Evolutionary conservation across 495 filamentous ascomycete genomes (phyloP).

Genomic region (Lasiosphaeria miniovina): DNA sequence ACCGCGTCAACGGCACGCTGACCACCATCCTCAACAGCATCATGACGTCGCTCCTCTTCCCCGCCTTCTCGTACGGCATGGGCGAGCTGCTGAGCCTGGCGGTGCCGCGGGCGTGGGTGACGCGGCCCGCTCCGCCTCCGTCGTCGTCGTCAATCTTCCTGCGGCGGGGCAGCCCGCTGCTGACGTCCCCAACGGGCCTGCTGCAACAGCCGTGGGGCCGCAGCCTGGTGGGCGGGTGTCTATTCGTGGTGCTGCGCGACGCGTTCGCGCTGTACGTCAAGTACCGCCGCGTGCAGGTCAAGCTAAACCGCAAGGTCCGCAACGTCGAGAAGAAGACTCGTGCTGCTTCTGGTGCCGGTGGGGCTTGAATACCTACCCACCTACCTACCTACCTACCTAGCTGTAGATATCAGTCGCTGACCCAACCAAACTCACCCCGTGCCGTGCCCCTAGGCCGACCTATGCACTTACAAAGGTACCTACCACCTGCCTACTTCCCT

Average conservation of each 20-base stretch:
- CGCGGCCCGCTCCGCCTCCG: conserved; percentile 27
- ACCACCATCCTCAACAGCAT: conserved; percentile 32
- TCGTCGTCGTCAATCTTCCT: background rate
- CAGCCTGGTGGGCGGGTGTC: conserved; percentile 74
- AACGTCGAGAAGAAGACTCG: conserved; percentile 42
- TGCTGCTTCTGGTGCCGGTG: too few species aligned
- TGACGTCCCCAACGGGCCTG: conserved; percentile 47
- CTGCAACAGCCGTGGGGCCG: conserved; percentile 75
- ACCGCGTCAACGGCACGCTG: conserved; percentile 18
- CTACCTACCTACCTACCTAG: too few species aligned
- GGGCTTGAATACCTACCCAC: too few species aligned
- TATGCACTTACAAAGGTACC: too few species aligned
- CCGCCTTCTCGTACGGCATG: conserved; percentile 49
- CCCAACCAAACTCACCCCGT: background rate
- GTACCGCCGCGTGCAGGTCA: conserved; percentile 68
- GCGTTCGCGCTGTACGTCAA: conserved; percentile 70
- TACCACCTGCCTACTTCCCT: too few species aligned
- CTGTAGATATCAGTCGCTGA: too few species aligned
- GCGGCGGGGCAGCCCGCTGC: background rate
- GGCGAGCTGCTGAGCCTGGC: conserved; percentile 63
- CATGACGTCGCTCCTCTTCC: conserved; percentile 39
- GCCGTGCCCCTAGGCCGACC: too few species aligned
- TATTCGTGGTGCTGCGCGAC: conserved; percentile 76
- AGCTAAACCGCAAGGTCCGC: conserved; percentile 61
- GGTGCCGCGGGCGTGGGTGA: conserved; percentile 63